Conservation (phyloP, 768 basidiomycete species). For the Podaxis mareebaensis region DNA sequence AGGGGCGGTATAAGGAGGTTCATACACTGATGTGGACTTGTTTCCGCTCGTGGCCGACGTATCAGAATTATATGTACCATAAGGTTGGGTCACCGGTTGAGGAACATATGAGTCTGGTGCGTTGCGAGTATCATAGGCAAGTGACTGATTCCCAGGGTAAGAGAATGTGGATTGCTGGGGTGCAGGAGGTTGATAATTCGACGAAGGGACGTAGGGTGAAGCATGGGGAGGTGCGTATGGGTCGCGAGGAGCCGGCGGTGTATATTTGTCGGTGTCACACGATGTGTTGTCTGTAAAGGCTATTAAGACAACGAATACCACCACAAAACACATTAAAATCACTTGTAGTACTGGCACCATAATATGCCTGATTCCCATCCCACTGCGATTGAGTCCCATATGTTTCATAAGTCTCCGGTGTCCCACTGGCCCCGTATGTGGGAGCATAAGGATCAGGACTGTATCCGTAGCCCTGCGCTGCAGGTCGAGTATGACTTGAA, state of each 20-base stretch:
- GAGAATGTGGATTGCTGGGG: background rate
- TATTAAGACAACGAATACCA: background rate
- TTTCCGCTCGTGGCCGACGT: slow-evolving; percentile 2
- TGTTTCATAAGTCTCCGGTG: background rate
- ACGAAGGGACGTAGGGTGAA: slow-evolving; percentile 23
- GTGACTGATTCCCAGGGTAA: slow-evolving; percentile 5
- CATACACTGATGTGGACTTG: slow-evolving; percentile 2
- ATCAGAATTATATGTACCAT: slow-evolving; percentile 7
- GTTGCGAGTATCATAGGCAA: slow-evolving; percentile 14
- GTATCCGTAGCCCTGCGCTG: background rate
- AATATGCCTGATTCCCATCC: slow-evolving; percentile 2
- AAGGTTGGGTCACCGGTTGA: background rate
- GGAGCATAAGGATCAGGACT: background rate
- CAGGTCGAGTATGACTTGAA: background rate
- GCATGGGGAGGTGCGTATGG: slow-evolving; percentile 34
- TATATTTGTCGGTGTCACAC: background rate
- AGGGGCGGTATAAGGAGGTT: slow-evolving; percentile 14
- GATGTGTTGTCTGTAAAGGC: slow-evolving; percentile 1
- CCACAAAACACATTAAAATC: background rate
- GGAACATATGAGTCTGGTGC: slow-evolving; percentile 22
- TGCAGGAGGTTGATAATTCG: slow-evolving; percentile 1
- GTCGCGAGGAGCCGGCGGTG: slow-evolving; percentile 23
- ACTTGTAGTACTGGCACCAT: slow-evolving; percentile 4
- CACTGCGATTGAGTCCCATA: background rate
- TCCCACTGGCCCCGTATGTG: background rate